Evolutionary conservation across 495 filamentous ascomycete species (phyloP).

Genomic region (Penicillium cosmopolitanum): DNA sequence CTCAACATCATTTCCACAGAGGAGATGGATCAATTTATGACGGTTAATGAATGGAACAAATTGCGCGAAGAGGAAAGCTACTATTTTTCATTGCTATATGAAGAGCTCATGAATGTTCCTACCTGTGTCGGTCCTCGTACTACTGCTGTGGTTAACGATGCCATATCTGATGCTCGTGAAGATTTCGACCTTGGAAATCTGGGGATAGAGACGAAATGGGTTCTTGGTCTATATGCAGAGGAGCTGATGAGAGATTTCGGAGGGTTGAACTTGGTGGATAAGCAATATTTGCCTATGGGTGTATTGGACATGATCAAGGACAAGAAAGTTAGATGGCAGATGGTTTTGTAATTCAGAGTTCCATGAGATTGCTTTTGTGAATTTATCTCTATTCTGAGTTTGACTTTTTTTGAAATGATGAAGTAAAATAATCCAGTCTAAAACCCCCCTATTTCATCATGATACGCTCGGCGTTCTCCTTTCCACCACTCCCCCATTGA

Average conservation of each 20-base stretch:
- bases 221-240: conserved; percentile 51
- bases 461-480: conserved; percentile 3
- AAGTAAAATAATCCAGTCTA: background rate
- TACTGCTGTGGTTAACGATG: background rate
- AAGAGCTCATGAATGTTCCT: background rate
- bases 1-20: background rate
- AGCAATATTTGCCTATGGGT: conserved; percentile 57
- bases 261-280: conserved; percentile 56
- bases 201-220: conserved; percentile 49
- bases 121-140: background rate
- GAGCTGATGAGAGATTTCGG: conserved; percentile 55
- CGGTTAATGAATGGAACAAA: background rate
- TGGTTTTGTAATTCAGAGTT: conserved; percentile 25
- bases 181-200: background rate
- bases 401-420: background rate
- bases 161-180: background rate
- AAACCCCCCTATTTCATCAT: conserved; percentile 13
- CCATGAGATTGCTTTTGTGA: background rate
- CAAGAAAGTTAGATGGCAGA: conserved; percentile 59
- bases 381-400: background rate
- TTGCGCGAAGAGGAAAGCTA: background rate
- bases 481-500: conserved; percentile 15
- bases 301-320: conserved; percentile 55
- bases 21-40: background rate
- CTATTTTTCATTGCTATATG: background rate